phyloP scores from a whole-genome alignment of 1,139 yeast genomes.

The Wickerhamiella infanticola region DNA sequence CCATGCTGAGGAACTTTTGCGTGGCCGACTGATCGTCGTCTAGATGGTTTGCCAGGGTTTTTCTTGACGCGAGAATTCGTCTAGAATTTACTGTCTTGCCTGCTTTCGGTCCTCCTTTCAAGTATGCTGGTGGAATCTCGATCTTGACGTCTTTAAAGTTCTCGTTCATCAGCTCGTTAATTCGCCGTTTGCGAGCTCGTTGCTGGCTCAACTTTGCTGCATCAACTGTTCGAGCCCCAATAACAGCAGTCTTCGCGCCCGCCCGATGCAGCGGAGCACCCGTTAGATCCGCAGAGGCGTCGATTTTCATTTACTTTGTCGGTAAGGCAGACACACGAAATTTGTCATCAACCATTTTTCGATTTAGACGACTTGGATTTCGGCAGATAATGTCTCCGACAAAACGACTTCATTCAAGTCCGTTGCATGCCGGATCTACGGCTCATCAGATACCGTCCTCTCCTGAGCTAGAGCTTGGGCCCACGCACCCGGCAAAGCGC shows the following conservation, averaged over 20 bases:
- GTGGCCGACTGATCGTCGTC: conserved; percentile 29
- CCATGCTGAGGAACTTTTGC: conserved; percentile 18
- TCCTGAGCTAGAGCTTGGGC: background rate
- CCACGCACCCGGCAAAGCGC: background rate
- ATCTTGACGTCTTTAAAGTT: conserved; percentile 27
- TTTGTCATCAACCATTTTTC: background rate
- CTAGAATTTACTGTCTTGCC: conserved; percentile 23
- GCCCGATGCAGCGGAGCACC: background rate
- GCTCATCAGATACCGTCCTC: background rate
- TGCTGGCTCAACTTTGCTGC: conserved; percentile 7
- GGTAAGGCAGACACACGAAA: background rate
- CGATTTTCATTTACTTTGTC: background rate
- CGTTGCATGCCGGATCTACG: background rate
- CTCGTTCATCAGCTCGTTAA: conserved; percentile 28
- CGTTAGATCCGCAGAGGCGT: background rate
- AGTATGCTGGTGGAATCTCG: conserved; percentile 23
- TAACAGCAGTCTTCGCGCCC: background rate
- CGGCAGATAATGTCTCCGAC: background rate
- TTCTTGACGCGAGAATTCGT: conserved; percentile 26
- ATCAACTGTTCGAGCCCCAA: background rate
- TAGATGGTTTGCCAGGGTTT: conserved; percentile 26
- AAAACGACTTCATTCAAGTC: conserved; percentile 1
- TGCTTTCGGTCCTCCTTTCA: conserved; percentile 17
- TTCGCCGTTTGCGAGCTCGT: conserved; percentile 17
- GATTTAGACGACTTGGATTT: background rate